Evolutionary conservation across 2,329 filamentous ascomycete species (phyloP), one percentile per base, ranked within the genome.

Genomic region (Colletotrichum paranaense): DNA sequence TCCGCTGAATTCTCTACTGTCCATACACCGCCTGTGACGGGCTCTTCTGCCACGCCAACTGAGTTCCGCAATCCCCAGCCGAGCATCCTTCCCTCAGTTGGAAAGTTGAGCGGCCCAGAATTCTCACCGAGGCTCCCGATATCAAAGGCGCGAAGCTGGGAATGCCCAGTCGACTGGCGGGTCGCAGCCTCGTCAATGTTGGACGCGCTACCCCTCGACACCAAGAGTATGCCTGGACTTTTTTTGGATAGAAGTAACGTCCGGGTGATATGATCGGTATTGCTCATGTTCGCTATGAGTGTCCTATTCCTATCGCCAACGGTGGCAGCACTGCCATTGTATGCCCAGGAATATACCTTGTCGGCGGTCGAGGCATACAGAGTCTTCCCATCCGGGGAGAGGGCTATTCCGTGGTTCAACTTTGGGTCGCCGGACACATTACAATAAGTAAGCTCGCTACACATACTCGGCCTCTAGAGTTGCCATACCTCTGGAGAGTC

Each of bases 11-110:
- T 94, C 79, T 94, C 92, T 2, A 94, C 90, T 7, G 84, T 84
- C 83, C 86, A 89, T 74, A 89, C 84, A 24, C 83, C 82, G 5
- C 88, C 86, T 1, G 84, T 85, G 8, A 78, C 70, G 3, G 84
- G 86, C 70, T 92, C 84, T 79, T 92, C 91, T 32, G 85, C 91
- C 4, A 94, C 82, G 16, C 92, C 92, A 3, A 94, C 92, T 3
- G 89, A 90, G 80, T 94, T 94, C 32, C 92, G 86, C 30, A 94
- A 84, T 22, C 92, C 92, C 91, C 92, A 94, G 19, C 91, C 88
- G 5, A 89, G 78, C 4, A 86, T 75, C 7, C 76, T 76, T 14
- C 87, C 87, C 19, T 88, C 73, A 82, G 84, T 77, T 26, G 88
- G 84, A 63, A 86, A 88, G 62, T 87, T 79, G 74, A 69, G 74